Conservation (phyloP, 352 stramenopile species). For the Elongisporangium anandrum region DNA sequence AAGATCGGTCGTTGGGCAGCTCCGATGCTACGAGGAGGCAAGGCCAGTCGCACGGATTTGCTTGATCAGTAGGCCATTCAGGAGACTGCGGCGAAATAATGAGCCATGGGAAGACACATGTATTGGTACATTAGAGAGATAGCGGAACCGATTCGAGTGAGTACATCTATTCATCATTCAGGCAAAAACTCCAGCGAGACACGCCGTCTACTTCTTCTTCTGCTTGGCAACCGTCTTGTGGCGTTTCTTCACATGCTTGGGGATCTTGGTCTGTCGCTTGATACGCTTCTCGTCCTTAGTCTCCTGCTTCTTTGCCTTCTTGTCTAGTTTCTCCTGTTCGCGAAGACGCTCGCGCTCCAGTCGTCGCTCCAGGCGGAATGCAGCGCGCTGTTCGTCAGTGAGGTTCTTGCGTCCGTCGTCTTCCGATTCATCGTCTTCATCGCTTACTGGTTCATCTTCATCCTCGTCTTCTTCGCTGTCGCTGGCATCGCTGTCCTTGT, state of each 20-base stretch:
- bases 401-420: conserved; percentile 45
- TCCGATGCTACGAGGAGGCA: conserved; percentile 78
- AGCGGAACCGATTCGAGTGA: neutral
- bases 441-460: conserved; percentile 11
- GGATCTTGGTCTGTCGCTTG: conserved; percentile 96
- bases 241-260: conserved; percentile 99
- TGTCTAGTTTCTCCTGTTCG: conserved; percentile 55
- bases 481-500: conserved; percentile 13
- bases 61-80: conserved; percentile 34
- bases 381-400: conserved; percentile 79
- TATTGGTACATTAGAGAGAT: neutral
- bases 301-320: conserved; percentile 95
- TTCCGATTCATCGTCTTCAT: conserved; percentile 30
- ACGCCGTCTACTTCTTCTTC: conserved; percentile 65
- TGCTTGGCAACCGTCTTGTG: conserved; percentile 94
- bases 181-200: neutral
- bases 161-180: neutral
- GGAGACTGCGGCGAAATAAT: neutral
- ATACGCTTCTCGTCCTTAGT: conserved; percentile 93
- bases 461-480: conserved; percentile 21
- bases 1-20: conserved; percentile 83
- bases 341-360: conserved; percentile 55
- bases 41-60: conserved; percentile 71
- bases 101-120: neutral
- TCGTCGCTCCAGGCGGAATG: conserved; percentile 81